Conservation (phyloP, 306 rosid genomes). For the Dryas drummondii region DNA sequence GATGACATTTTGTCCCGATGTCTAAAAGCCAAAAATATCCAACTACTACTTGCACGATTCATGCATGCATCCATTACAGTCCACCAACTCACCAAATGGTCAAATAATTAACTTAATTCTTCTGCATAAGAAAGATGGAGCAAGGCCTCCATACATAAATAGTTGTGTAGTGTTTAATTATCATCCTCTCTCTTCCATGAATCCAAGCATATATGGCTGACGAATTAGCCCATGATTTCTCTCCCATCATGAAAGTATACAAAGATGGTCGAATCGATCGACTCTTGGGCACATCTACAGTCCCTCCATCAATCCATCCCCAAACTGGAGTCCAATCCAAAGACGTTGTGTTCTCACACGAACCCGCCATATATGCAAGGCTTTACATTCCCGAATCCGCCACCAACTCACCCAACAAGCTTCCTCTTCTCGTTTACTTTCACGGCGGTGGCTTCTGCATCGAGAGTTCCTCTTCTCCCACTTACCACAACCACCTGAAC, state of each 20-base stretch:
- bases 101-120: too few relatives aligned
- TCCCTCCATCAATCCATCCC: conserved; percentile 39
- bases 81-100: too few relatives aligned
- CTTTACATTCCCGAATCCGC: conserved; percentile 43
- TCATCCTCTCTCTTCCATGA: not conserved
- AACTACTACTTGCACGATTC: too few relatives aligned
- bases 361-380: conserved; percentile 37
- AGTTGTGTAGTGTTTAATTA: too few relatives aligned
- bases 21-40: too few relatives aligned
- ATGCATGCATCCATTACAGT: too few relatives aligned
- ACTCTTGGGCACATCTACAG: conserved; percentile 6
- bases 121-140: too few relatives aligned
- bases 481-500: conserved; percentile 46
- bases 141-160: too few relatives aligned
- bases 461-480: conserved; percentile 34
- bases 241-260: conserved; percentile 17
- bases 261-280: conserved; percentile 30
- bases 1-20: too few relatives aligned
- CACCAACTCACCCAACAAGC: conserved; percentile 10
- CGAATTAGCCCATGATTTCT: conserved; percentile 12
- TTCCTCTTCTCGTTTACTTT: conserved; percentile 52
- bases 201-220: not conserved
- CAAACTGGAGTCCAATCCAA: conserved; percentile 45
- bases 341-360: conserved; percentile 43
- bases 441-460: conserved; percentile 63